phyloP scores from a whole-genome alignment of 2,329 filamentous ascomycete species.

The Epichloe baconii region DNA sequence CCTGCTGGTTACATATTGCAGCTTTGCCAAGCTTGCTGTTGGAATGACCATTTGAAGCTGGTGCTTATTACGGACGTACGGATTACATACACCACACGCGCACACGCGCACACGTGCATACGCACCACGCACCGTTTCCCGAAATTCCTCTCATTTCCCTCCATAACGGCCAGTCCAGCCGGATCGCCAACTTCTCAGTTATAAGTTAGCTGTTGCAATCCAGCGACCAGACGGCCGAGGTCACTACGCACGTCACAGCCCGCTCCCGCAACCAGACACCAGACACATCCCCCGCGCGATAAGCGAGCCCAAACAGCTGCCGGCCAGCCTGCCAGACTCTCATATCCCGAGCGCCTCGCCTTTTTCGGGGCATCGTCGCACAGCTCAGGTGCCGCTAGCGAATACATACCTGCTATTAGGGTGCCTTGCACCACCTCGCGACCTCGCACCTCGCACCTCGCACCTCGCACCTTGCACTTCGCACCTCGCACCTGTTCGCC shows the following conservation, averaged over 20 bases:
- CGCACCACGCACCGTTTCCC: not conserved
- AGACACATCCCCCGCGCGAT: not conserved
- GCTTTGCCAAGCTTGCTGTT: not conserved
- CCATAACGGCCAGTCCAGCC: not conserved
- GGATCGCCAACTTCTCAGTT: not conserved
- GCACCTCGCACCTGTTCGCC: not conserved
- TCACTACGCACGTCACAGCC: not conserved
- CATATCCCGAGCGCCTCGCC: not conserved
- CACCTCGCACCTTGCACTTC: not conserved
- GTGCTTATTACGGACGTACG: too few relatives aligned
- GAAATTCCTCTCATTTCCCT: not conserved
- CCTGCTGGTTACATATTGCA: not conserved
- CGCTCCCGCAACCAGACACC: not conserved
- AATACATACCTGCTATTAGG: slow-evolving; percentile 5
- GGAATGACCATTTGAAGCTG: too few relatives aligned
- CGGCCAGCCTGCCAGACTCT: not conserved
- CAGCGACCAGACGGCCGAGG: not conserved
- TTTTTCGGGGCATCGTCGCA: slow-evolving; percentile 4
- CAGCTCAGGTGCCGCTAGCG: slow-evolving; percentile 6
- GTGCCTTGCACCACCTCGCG: not conserved
- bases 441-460: not conserved
- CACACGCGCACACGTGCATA: not conserved
- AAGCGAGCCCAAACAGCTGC: not conserved
- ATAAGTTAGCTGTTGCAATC: not conserved
- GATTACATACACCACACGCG: not conserved